Evolutionary conservation across 495 filamentous ascomycete genomes (phyloP), one percentile per base, ranked within the genome.

Genomic region (Hypoxylon rickii): DNA sequence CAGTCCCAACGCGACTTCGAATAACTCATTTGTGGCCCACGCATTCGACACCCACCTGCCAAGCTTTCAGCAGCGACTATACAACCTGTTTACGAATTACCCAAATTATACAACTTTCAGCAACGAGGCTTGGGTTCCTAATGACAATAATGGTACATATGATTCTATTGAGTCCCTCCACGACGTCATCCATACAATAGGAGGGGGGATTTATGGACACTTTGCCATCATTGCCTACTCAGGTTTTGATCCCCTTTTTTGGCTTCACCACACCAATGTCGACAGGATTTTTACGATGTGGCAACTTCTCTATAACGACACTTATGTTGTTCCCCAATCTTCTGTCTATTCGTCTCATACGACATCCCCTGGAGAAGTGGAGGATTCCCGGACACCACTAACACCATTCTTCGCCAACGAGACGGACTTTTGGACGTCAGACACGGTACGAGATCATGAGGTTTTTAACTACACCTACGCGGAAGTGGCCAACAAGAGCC

Each of bases 231-330:
- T 87, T 19, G 79, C 80, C 0, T 88, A 83, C 55, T 84, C 89
- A 3, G 81, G 82, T 12, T 91, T 88, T 56, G 89, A 91, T 61
- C 88, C 89, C 0, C 73, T 88, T 32, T 92, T 92, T 70, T 88
- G 82, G 69, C 70, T 91, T 3, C 88, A 91, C 44, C 76, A 81
- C 47, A 68, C 75, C 32, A 86, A 83, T 54, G 76, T 90, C 13
- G 89, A 92, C 60, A 79, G 89, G 2, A 67, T 83, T 38, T 84
- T 86, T 56, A 80, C 88, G 5, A 81, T 91, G 41, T 92, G 87
- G 87, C 87, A 92, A 69, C 73, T 77, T 0, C 59, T 89, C 10
- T 77, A 90, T 52, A 86, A 85, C 2, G 61, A 81, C 2, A 73
- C 76, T 42, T 84, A 77, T 51, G 76, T 89, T 2, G 65, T 70